Conservation (phyloP, 345 rosid species). For the Euphorbia peplus region DNA sequence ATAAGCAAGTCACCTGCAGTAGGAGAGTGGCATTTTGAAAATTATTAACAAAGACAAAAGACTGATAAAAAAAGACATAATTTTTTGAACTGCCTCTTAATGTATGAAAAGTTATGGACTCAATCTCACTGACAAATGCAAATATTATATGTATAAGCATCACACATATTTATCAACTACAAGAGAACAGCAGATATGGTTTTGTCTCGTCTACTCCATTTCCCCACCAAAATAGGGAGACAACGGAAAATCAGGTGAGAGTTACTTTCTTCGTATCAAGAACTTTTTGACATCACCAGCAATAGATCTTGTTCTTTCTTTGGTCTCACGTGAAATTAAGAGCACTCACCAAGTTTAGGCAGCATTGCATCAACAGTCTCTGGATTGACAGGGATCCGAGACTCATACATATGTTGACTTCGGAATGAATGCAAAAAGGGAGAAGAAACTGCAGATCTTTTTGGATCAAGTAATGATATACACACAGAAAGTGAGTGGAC, state of each 20-base stretch:
- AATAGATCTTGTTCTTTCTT: background rate
- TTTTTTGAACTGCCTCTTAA: background rate
- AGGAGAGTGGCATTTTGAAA: constrained; percentile 19
- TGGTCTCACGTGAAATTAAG: background rate
- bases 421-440: constrained; percentile 75
- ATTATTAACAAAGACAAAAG: background rate
- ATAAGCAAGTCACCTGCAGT: constrained; percentile 66
- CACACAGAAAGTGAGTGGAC: constrained; percentile 96
- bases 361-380: constrained; percentile 94
- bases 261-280: background rate
- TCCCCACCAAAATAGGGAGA: background rate
- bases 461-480: constrained; percentile 90
- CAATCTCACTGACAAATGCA: background rate
- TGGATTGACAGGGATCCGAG: constrained; percentile 66
- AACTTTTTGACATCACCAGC: background rate
- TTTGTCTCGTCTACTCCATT: background rate
- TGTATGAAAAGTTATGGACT: background rate
- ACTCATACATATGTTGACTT: constrained; percentile 73
- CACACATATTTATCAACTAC: background rate
- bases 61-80: background rate
- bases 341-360: constrained; percentile 80
- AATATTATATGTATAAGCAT: background rate
- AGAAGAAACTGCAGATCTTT: constrained; percentile 62
- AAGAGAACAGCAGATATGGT: background rate
- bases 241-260: too few species aligned